phyloP scores from a whole-genome alignment of 441 rosid species.

The Flueggea neowawraea region DNA sequence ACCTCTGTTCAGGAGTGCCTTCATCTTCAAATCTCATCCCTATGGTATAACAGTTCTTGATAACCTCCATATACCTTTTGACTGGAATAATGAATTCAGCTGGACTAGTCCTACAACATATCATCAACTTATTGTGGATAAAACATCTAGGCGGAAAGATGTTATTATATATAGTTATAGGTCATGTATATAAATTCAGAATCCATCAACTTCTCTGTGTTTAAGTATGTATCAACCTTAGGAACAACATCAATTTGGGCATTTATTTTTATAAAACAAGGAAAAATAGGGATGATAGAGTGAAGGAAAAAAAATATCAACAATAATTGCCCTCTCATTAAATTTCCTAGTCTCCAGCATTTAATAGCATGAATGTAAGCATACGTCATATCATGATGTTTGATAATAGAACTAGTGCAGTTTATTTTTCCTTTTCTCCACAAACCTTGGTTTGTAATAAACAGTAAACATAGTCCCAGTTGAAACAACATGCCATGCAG shows the following conservation, averaged over 20 bases:
- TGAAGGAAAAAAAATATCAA: too few species aligned
- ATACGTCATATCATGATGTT: too few species aligned
- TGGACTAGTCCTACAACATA: slow-evolving; percentile 80
- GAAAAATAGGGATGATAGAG: too few species aligned
- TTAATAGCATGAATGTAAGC: too few species aligned
- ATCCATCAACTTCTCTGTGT: background rate
- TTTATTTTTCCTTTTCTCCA: too few species aligned
- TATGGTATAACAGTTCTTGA: slow-evolving; percentile 69
- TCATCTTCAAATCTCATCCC: slow-evolving; percentile 99
- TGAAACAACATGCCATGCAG: slow-evolving; percentile 84
- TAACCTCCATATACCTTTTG: slow-evolving; percentile 80
- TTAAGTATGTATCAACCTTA: too few species aligned
- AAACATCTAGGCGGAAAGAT: background rate
- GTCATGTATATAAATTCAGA: background rate
- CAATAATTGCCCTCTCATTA: too few species aligned
- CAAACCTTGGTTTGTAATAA: slow-evolving; percentile 94
- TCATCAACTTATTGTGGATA: slow-evolving; percentile 16
- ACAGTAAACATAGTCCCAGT: slow-evolving; percentile 92
- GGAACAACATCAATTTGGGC: too few species aligned
- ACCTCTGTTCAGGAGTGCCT: slow-evolving; percentile 99
- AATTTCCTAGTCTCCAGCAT: too few species aligned
- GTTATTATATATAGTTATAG: too few species aligned
- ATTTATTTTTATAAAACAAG: too few species aligned
- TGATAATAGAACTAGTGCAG: too few species aligned
- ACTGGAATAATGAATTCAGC: slow-evolving; percentile 94